These are phyloP conservation scores for Leptographium wingfieldii DNA, from an alignment of 2,329 filamentous ascomycete genomes.

Conservation along the genomic window DNA sequence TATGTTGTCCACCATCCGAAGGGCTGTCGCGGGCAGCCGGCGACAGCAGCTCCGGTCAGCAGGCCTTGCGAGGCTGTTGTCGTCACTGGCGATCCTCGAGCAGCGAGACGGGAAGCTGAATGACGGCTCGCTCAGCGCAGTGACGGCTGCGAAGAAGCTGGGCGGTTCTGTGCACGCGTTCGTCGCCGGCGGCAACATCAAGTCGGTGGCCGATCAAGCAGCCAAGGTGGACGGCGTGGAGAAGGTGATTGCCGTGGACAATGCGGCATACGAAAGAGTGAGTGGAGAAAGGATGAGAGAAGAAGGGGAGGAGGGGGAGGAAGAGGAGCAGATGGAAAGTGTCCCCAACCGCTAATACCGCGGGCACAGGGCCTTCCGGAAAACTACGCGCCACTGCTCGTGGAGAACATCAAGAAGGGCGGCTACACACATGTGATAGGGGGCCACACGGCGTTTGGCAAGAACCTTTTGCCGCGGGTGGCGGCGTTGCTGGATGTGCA, in stretches of 20 bases:
- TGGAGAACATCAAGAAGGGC: conserved; percentile 94
- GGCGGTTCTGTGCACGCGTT: conserved; percentile 80
- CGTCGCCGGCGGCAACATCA: conserved; percentile 68
- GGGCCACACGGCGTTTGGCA: conserved; percentile 90
- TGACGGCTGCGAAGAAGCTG: conserved; percentile 76
- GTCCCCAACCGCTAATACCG: no score
- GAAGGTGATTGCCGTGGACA: conserved; percentile 84
- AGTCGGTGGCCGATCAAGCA: conserved; percentile 65
- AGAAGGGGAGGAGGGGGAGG: not conserved
- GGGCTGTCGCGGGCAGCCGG: conserved; percentile 4
- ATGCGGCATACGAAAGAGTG: conserved; percentile 78
- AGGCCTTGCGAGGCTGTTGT: conserved; percentile 57
- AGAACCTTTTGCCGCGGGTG: conserved; percentile 83
- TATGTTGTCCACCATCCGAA: conserved; percentile 12
- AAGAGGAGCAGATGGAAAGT: not conserved
- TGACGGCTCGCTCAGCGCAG: conserved; percentile 65
- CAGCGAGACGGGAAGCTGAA: conserved; percentile 84
- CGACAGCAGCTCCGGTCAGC: conserved; percentile 24
- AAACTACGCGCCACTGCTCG: conserved; percentile 83
- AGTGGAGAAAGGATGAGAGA: not conserved
- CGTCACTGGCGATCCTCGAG: conserved; percentile 83
- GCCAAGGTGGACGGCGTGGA: conserved; percentile 83
- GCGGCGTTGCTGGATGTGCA: conserved; percentile 85
- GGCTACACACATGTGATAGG: conserved; percentile 86
- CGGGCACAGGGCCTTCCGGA: conserved; percentile 64